Percentiles rank a stretch among this genome's conserved stretches.
phyloP scores from a whole-genome alignment of 2,329 filamentous ascomycete species.

The Diaporthe citrichinensis region DNA sequence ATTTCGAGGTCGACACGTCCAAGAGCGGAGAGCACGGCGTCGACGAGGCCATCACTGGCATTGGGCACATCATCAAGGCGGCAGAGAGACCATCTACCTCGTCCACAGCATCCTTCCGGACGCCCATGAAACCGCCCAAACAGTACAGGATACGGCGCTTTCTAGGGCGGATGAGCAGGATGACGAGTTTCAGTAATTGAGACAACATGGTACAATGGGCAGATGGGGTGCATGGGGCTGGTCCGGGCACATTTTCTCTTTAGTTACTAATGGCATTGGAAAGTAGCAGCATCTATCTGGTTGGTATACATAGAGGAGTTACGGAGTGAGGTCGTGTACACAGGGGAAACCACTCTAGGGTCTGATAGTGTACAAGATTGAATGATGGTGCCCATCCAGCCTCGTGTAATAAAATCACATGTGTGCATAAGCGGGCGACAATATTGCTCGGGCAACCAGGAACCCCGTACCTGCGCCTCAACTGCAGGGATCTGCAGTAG shows the following conservation, averaged over 20 bases:
- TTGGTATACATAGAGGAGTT: conserved; percentile 26
- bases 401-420: conserved; percentile 26
- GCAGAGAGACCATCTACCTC: conserved; percentile 40
- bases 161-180: conserved; percentile 39
- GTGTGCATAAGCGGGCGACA: neutral
- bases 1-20: conserved; percentile 42
- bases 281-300: conserved; percentile 25
- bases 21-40: conserved; percentile 37
- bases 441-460: conserved; percentile 11
- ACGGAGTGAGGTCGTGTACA: conserved; percentile 24
- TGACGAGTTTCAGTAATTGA: conserved; percentile 38
- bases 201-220: neutral
- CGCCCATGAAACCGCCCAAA: conserved; percentile 41
- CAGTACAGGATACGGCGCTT: conserved; percentile 42
- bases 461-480: conserved; percentile 23
- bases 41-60: conserved; percentile 40
- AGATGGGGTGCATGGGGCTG: neutral
- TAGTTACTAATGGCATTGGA: conserved; percentile 31
- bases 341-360: neutral
- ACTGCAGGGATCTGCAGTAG: conserved; percentile 15
- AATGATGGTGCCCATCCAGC: neutral
- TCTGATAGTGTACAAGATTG: conserved; percentile 6
- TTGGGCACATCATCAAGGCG: conserved; percentile 40
- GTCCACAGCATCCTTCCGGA: conserved; percentile 40
- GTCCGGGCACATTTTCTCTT: conserved; percentile 3